Conservation (phyloP, 164 flowering plant species). For the Aristolochia fimbriata region DNA sequence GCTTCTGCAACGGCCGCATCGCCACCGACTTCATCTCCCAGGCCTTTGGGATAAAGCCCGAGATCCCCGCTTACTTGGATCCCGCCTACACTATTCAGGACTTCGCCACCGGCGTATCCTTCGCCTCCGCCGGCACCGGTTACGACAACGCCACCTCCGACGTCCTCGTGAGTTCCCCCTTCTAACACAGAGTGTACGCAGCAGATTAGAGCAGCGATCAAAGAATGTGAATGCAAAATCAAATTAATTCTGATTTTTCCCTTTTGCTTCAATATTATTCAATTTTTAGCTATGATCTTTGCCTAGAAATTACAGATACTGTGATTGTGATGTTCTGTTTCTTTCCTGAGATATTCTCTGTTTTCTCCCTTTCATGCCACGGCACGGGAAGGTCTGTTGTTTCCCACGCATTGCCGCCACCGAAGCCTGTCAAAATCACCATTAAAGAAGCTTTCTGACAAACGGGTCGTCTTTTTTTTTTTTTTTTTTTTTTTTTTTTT, state of each 20-base stretch:
- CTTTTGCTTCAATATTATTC: too few relatives aligned
- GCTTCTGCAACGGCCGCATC: constrained; percentile 58
- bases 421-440: not conserved
- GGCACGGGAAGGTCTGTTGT: not conserved
- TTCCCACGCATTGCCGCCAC: not conserved
- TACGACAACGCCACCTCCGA: constrained; percentile 56
- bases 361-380: not conserved
- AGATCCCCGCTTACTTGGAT: constrained; percentile 60
- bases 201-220: too few relatives aligned
- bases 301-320: too few relatives aligned
- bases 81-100: constrained; percentile 36
- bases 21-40: constrained; percentile 53
- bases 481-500: too few relatives aligned
- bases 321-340: too few relatives aligned
- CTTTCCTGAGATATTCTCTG: too few relatives aligned
- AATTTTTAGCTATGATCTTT: too few relatives aligned
- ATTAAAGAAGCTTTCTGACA: not conserved
- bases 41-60: constrained; percentile 42
- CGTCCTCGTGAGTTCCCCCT: constrained; percentile 38
- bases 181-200: too few relatives aligned
- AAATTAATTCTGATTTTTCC: too few relatives aligned
- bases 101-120: constrained; percentile 55
- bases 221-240: too few relatives aligned
- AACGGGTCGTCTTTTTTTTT: not conserved
- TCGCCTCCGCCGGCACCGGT: constrained; percentile 76